Percentiles rank a stretch among this genome's conserved stretches.
phyloP scores from a whole-genome alignment of 2,329 filamentous ascomycete species.

The Colletotrichum sp. region DNA sequence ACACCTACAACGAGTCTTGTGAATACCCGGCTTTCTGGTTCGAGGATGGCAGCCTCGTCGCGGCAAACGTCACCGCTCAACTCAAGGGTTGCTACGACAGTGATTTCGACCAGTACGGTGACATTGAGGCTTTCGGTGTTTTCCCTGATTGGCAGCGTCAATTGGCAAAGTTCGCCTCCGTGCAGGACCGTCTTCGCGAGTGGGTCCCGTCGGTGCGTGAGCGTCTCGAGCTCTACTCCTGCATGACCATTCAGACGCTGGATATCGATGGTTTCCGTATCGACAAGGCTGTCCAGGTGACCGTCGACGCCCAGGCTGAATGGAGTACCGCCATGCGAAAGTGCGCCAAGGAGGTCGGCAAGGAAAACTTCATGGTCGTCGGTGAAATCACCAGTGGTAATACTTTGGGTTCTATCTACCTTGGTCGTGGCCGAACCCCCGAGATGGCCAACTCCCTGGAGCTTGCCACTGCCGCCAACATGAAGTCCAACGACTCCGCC shows the following conservation, averaged over 20 bases:
- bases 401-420: constrained; percentile 61
- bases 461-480: constrained; percentile 20
- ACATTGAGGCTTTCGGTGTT: constrained; percentile 66
- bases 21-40: constrained; percentile 66
- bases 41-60: constrained; percentile 57
- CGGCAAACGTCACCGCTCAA: constrained; percentile 45
- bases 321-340: constrained; percentile 61
- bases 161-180: constrained; percentile 68
- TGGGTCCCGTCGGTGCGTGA: constrained; percentile 63
- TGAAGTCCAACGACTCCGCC: constrained; percentile 17
- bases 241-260: constrained; percentile 64
- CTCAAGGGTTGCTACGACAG: constrained; percentile 64
- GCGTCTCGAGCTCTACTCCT: constrained; percentile 65
- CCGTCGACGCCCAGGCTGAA: constrained; percentile 63
- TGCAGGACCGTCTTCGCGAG: constrained; percentile 69
- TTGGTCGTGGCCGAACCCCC: constrained; percentile 63
- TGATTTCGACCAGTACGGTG: constrained; percentile 68
- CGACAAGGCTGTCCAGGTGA: constrained; percentile 69
- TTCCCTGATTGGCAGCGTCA: constrained; percentile 68
- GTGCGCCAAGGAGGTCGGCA: constrained; percentile 61
- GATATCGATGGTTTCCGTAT: constrained; percentile 71
- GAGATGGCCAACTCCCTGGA: constrained; percentile 21
- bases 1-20: constrained; percentile 57
- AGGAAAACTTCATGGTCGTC: constrained; percentile 67
- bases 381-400: constrained; percentile 69